Conservation (phyloP, 805 yeast species). For the Ogataea siamensis region DNA sequence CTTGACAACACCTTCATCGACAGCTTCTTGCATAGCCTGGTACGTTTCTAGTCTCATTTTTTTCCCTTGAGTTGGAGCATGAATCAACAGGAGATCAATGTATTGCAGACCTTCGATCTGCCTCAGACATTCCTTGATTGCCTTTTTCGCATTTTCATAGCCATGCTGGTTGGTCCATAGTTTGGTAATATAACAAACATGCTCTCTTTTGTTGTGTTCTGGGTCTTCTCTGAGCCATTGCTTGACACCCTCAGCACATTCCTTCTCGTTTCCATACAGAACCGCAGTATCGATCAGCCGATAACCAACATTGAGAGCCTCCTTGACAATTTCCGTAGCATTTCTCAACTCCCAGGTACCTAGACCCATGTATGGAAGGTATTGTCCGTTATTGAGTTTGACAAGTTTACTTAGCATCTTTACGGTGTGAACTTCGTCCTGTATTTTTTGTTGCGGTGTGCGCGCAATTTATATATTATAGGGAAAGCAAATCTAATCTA, state of each 20-base stretch:
- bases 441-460: slow-evolving; percentile 1
- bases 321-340: slow-evolving; percentile 41
- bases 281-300: slow-evolving; percentile 49
- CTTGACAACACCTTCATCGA: slow-evolving; percentile 53
- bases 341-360: slow-evolving; percentile 46
- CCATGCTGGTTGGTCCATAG: slow-evolving; percentile 70
- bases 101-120: slow-evolving; percentile 57
- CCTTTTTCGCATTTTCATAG: slow-evolving; percentile 52
- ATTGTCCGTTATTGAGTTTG: slow-evolving; percentile 52
- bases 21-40: slow-evolving; percentile 73
- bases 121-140: slow-evolving; percentile 53
- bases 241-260: slow-evolving; percentile 47
- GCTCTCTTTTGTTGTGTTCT: slow-evolving; percentile 41
- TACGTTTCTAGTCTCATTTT: slow-evolving; percentile 57
- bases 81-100: slow-evolving; percentile 69
- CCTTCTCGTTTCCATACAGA: slow-evolving; percentile 46
- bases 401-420: slow-evolving; percentile 23
- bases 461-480: not conserved
- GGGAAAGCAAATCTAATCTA: not conserved
- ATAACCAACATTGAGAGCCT: slow-evolving; percentile 45
- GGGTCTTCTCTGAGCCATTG: slow-evolving; percentile 41
- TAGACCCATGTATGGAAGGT: slow-evolving; percentile 48
- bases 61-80: slow-evolving; percentile 54
- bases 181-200: slow-evolving; percentile 66
- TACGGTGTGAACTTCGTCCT: no score